Conservation (phyloP, 2,329 filamentous ascomycete species). For the Penicillium fuscoglaucum region DNA sequence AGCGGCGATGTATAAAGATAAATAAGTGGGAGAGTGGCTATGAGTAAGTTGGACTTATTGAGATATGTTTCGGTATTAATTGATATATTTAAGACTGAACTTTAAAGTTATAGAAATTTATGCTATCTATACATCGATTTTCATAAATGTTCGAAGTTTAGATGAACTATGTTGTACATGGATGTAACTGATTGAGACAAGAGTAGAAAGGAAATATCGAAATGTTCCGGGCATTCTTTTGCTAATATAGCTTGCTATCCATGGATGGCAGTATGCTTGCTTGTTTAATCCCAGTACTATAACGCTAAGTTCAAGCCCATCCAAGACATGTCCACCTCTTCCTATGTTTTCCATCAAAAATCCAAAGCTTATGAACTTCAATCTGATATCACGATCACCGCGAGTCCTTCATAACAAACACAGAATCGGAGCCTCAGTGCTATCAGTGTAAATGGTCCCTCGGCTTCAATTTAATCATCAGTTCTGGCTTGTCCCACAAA, state of each 20-base stretch:
- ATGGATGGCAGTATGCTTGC: not conserved
- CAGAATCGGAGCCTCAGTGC: not conserved
- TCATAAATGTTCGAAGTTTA: not conserved
- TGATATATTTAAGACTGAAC: not conserved
- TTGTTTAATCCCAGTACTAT: not conserved
- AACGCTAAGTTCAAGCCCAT: no score
- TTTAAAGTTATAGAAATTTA: not conserved
- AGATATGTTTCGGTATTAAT: not conserved
- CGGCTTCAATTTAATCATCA: conserved; percentile 16
- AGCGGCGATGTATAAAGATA: not conserved
- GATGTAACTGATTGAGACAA: not conserved
- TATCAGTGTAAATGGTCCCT: not conserved
- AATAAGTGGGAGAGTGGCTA: not conserved
- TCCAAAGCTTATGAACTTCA: not conserved
- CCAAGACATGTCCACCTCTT: not conserved
- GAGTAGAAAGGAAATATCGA: not conserved
- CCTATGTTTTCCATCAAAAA: not conserved
- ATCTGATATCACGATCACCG: not conserved
- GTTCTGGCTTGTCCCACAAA: conserved; percentile 12
- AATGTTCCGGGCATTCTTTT: not conserved
- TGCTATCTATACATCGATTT: not conserved
- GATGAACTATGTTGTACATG: not conserved
- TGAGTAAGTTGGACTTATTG: not conserved
- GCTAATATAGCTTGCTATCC: no score
- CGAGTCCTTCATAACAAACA: not conserved